A percentile compares a stretch with the other conserved stretches of the same genome.
These are phyloP conservation scores for Annulohypoxylon truncatum DNA, from an alignment of 2,329 filamentous ascomycete species.

Conservation along the genomic window DNA sequence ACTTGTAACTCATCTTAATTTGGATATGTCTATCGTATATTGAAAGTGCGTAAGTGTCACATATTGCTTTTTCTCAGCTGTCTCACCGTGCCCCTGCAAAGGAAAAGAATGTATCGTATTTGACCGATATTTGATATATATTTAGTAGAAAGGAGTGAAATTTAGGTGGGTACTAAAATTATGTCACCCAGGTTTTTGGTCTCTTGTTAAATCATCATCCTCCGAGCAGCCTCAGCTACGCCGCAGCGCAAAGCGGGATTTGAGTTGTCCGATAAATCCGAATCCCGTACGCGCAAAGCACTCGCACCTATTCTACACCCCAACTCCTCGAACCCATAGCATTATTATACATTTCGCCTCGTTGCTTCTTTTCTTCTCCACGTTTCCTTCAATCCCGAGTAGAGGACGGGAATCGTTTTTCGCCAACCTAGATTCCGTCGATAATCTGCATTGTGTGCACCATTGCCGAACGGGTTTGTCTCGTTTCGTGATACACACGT, in stretches of 20 bases:
- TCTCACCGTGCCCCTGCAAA: not conserved
- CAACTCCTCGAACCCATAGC: not conserved
- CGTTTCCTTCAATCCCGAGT: conserved; percentile 14
- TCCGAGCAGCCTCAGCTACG: not conserved
- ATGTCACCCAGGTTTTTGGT: not conserved
- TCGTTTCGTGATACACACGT: not conserved
- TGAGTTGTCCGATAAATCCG: conserved; percentile 5
- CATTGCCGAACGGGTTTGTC: not conserved
- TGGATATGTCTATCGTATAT: not conserved
- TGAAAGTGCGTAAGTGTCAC: no score
- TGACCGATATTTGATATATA: no score
- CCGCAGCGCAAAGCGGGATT: conserved; percentile 21
- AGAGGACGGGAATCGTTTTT: conserved; percentile 20
- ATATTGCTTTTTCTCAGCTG: not conserved
- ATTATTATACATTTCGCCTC: conserved; percentile 7
- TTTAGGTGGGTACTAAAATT: conserved; percentile 6
- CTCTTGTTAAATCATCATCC: not conserved
- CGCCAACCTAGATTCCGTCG: not conserved
- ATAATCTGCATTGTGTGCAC: conserved; percentile 9
- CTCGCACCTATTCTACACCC: not conserved
- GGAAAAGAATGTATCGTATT: not conserved
- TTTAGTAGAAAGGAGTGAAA: not conserved
- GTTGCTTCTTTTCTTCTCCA: not conserved
- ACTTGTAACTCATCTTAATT: not conserved
- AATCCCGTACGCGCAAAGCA: not conserved